These are phyloP conservation scores for Geranium incanum DNA, from an alignment of 441 rosid genomes.

Conservation along the genomic window DNA sequence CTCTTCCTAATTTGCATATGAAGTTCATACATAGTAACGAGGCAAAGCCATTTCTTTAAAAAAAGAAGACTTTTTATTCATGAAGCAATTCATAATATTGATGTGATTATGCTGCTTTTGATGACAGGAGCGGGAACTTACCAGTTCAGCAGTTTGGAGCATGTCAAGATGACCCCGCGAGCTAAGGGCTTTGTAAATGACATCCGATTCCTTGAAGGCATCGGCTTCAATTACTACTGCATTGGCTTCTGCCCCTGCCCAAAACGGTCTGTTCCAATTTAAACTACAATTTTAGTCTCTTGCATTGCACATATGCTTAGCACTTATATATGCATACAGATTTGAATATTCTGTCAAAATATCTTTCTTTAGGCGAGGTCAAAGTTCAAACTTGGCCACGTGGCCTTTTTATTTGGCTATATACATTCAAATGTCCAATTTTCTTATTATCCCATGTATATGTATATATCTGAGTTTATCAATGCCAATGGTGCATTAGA, in stretches of 20 bases:
- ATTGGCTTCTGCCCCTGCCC: constrained; percentile 56
- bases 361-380: too few species aligned
- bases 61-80: too few species aligned
- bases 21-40: too few species aligned
- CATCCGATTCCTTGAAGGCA: constrained; percentile 84
- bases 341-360: not conserved
- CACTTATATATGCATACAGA: not conserved
- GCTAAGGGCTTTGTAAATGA: constrained; percentile 63
- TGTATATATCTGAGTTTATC: not conserved
- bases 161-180: constrained; percentile 68
- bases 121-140: constrained; percentile 12
- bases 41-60: too few species aligned
- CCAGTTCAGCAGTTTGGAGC: constrained; percentile 83
- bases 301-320: not conserved
- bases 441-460: not conserved
- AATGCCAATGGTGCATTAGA: not conserved
- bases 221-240: constrained; percentile 88
- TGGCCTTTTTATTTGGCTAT: too few species aligned
- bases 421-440: not conserved
- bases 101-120: not conserved
- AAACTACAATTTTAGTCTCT: not conserved
- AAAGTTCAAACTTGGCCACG: too few species aligned
- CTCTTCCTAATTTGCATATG: too few species aligned
- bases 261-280: constrained; percentile 46
- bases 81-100: not conserved